Conservation (phyloP, 1,139 yeast species). For the Pichia sp. region DNA sequence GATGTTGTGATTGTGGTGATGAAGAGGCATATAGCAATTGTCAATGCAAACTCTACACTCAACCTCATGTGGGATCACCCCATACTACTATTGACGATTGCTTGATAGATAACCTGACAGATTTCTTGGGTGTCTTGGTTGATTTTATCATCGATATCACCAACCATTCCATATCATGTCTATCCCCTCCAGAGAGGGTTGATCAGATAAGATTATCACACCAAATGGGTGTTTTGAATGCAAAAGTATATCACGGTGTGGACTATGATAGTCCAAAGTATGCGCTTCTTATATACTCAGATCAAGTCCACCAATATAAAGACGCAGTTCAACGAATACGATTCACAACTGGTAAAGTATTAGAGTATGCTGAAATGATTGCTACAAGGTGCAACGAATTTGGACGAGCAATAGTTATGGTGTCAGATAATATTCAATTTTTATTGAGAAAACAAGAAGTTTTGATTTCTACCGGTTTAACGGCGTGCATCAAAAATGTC, state of each 20-base stretch:
- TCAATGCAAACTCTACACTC: slow-evolving; percentile 36
- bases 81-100: slow-evolving; percentile 34
- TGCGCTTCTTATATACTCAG: slow-evolving; percentile 67
- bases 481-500: slow-evolving; percentile 61
- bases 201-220: slow-evolving; percentile 41
- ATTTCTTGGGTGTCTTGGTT: slow-evolving; percentile 52
- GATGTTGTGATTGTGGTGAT: slow-evolving; percentile 71
- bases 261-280: slow-evolving; percentile 51
- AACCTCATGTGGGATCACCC: background rate
- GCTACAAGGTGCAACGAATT: slow-evolving; percentile 56
- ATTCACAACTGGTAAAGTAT: slow-evolving; percentile 59
- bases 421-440: slow-evolving; percentile 48
- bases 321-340: slow-evolving; percentile 70
- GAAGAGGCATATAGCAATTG: slow-evolving; percentile 55
- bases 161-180: slow-evolving; percentile 32
- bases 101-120: slow-evolving; percentile 36
- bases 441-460: slow-evolving; percentile 52
- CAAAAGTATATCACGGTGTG: slow-evolving; percentile 37
- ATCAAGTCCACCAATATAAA: slow-evolving; percentile 67
- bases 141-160: slow-evolving; percentile 79
- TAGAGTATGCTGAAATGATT: slow-evolving; percentile 72
- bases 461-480: slow-evolving; percentile 58
- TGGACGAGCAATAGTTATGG: slow-evolving; percentile 68
- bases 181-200: slow-evolving; percentile 31
- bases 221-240: slow-evolving; percentile 35